Conservation (phyloP, 805 yeast genomes). For the Phaffomyces thermotolerans region DNA sequence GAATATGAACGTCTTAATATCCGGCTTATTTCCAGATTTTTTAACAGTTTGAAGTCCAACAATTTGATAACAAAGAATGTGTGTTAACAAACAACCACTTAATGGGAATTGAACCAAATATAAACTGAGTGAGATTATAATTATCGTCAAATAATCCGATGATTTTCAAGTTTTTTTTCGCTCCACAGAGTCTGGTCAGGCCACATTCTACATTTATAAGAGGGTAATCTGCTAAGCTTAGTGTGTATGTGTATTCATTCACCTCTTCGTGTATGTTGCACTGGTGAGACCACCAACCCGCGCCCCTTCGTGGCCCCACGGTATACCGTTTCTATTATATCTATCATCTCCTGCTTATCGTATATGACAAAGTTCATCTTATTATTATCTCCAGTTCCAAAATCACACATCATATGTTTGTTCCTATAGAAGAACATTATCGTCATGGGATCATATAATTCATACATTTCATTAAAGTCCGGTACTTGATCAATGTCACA, state of each 20-base stretch:
- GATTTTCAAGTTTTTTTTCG: not conserved
- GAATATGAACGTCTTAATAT: not conserved
- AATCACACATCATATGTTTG: conserved; percentile 97
- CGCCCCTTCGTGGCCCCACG: conserved; percentile 90
- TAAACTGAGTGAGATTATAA: no score
- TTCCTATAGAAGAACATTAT: conserved; percentile 91
- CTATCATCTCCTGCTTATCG: conserved; percentile 85
- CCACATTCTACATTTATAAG: not conserved
- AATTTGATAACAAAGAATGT: not conserved
- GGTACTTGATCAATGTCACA: conserved; percentile 88
- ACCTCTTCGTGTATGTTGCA: conserved; percentile 20
- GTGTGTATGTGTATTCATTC: not conserved
- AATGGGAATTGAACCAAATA: no score
- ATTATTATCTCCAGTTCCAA: conserved; percentile 96
- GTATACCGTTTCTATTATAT: conserved; percentile 81
- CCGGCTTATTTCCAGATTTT: not conserved
- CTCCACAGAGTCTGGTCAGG: not conserved
- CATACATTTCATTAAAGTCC: conserved; percentile 87
- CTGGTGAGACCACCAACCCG: conserved; percentile 82
- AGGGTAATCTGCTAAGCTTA: not conserved
- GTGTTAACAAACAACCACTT: no score
- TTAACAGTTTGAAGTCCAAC: not conserved
- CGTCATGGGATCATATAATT: conserved; percentile 82
- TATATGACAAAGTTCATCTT: conserved; percentile 76
- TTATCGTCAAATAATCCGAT: no score